These are phyloP conservation scores for Handroanthus guayacan DNA, from an alignment of 257 asterid genomes.

Conservation along the genomic window DNA sequence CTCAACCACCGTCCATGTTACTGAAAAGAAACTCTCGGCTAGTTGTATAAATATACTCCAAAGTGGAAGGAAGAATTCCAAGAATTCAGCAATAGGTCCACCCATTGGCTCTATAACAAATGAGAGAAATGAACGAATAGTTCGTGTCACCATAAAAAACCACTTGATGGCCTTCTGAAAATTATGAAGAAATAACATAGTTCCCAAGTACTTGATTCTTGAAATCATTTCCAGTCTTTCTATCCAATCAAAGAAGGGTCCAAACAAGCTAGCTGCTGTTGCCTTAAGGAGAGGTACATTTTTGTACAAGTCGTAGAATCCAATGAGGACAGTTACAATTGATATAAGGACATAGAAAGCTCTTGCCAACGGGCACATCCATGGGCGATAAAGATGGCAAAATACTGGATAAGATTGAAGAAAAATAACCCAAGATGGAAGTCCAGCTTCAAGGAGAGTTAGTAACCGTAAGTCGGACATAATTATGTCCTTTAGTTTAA, in stretches of 20 bases:
- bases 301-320: slow-evolving; percentile 93
- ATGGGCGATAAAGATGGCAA: slow-evolving; percentile 92
- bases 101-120: slow-evolving; percentile 66
- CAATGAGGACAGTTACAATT: slow-evolving; percentile 87
- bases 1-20: slow-evolving; percentile 68
- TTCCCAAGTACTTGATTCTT: slow-evolving; percentile 89
- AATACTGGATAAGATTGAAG: slow-evolving; percentile 96
- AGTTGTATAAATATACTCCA: slow-evolving; percentile 62
- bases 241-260: slow-evolving; percentile 98
- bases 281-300: slow-evolving; percentile 93
- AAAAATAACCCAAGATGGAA: slow-evolving; percentile 97
- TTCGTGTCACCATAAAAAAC: slow-evolving; percentile 70
- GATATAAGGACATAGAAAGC: slow-evolving; percentile 77
- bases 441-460: slow-evolving; percentile 91
- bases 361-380: slow-evolving; percentile 99
- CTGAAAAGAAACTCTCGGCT: slow-evolving; percentile 66
- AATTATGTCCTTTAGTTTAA: slow-evolving; percentile 71
- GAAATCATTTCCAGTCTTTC: slow-evolving; percentile 96
- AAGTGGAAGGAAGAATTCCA: slow-evolving; percentile 75
- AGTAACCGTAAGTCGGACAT: slow-evolving; percentile 80
- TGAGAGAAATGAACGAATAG: slow-evolving; percentile 64
- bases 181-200: slow-evolving; percentile 96
- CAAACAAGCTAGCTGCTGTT: slow-evolving; percentile 85
- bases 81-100: slow-evolving; percentile 65
- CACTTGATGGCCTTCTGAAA: slow-evolving; percentile 91